Percentiles rank a stretch among this genome's conserved stretches.
Evolutionary conservation across 139 green algal genomes (phyloP).

Genomic region (Chlorella vulgaris): DNA sequence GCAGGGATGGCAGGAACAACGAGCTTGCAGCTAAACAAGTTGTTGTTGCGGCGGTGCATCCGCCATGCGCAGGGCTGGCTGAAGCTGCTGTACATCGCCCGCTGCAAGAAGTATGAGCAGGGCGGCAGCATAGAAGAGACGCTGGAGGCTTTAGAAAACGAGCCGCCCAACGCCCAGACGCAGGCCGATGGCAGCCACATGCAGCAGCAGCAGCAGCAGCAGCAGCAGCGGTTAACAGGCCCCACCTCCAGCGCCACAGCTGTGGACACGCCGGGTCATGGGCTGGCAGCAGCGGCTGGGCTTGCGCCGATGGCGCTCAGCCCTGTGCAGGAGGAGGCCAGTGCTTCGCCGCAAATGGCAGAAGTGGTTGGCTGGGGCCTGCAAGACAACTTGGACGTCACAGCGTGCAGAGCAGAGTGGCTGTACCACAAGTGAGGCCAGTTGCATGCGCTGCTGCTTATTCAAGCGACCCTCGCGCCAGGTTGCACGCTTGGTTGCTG

Average conservation of each 20-base stretch:
- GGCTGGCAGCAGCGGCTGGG: neutral
- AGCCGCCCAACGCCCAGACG: neutral
- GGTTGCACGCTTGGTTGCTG: no score
- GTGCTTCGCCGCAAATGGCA: neutral
- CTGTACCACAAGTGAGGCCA: conserved; percentile 58
- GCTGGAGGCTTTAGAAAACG: conserved; percentile 48
- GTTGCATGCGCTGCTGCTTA: neutral
- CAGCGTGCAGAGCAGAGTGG: conserved; percentile 74
- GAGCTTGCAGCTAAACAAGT: no score
- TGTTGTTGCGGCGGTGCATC: no score
- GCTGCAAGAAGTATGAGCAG: conserved; percentile 65
- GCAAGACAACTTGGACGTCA: conserved; percentile 71
- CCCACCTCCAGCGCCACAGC: neutral
- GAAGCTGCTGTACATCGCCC: conserved; percentile 72
- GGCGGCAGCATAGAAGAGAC: conserved; percentile 45
- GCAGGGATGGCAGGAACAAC: no score
- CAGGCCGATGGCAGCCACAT: neutral
- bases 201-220: conserved; percentile 29
- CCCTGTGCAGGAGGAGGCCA: conserved; percentile 14
- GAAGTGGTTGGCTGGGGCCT: conserved; percentile 64
- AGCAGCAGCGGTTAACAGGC: neutral
- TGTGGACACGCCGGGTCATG: neutral
- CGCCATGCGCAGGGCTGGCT: conserved; percentile 33
- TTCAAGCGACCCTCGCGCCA: no score
- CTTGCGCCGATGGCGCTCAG: conserved; percentile 23